Evolutionary conservation across 352 stramenopile species (phyloP).

Genomic region (Pythium brachiatum): DNA sequence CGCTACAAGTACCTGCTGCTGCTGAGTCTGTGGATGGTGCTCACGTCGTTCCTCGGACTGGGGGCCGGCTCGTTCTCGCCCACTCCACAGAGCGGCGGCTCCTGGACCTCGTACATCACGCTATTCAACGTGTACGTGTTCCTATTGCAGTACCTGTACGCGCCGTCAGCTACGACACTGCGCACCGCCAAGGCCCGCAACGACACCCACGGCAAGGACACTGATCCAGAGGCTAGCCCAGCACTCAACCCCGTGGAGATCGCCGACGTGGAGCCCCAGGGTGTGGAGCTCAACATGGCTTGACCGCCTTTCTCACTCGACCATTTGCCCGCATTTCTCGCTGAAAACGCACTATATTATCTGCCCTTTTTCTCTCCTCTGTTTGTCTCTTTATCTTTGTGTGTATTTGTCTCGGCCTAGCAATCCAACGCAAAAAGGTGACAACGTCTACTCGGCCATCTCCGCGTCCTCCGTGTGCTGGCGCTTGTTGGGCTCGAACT

Average conservation of each 20-base stretch:
- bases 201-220: slow-evolving; percentile 9
- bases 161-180: slow-evolving; percentile 41
- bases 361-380: neutral
- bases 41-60: slow-evolving; percentile 43
- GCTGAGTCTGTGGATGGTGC: slow-evolving; percentile 48
- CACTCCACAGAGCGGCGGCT: slow-evolving; percentile 38
- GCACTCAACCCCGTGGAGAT: slow-evolving; percentile 16
- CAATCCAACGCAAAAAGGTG: neutral
- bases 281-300: slow-evolving; percentile 12
- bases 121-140: slow-evolving; percentile 69
- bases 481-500: slow-evolving; percentile 45
- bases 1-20: slow-evolving; percentile 49
- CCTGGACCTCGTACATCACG: slow-evolving; percentile 47
- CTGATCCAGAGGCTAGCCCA: slow-evolving; percentile 27
- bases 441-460: neutral
- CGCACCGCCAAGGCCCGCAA: slow-evolving; percentile 27
- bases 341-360: neutral
- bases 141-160: slow-evolving; percentile 54
- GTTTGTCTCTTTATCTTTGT: neutral
- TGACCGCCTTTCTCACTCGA: neutral
- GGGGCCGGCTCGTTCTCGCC: slow-evolving; percentile 42
- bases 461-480: slow-evolving; percentile 25
- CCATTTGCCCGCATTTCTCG: too few relatives aligned
- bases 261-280: slow-evolving; percentile 3
- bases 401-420: neutral